phyloP scores from a whole-genome alignment of 306 rosid genomes.

The Parietaria judaica region DNA sequence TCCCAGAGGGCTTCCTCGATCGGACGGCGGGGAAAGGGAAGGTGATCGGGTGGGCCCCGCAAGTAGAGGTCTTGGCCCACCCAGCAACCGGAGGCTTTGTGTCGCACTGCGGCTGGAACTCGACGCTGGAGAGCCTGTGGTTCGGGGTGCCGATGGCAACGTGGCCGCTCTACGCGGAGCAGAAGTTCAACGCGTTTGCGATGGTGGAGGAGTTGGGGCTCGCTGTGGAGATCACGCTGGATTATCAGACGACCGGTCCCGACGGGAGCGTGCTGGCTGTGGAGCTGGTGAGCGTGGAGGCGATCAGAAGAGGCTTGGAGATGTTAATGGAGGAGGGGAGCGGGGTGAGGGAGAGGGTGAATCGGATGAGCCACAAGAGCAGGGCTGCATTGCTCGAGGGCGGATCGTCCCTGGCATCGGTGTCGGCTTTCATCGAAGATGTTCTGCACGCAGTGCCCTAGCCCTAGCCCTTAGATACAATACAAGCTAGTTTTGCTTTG shows the following conservation, averaged over 20 bases:
- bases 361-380: conserved; percentile 27
- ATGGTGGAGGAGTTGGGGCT: conserved; percentile 46
- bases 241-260: conserved; percentile 13
- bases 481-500: too few species aligned
- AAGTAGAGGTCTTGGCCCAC: conserved; percentile 42
- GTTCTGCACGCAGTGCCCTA: too few species aligned
- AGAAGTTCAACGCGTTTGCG: conserved; percentile 49
- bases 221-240: conserved; percentile 38
- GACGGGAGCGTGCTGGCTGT: conserved; percentile 6
- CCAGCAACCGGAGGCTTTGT: conserved; percentile 44
- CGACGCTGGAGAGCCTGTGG: conserved; percentile 61
- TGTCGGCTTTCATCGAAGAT: too few species aligned
- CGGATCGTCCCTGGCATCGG: conserved; percentile 27
- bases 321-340: conserved; percentile 26
- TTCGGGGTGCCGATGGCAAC: conserved; percentile 57
- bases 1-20: conserved; percentile 59
- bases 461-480: too few species aligned
- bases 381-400: conserved; percentile 26
- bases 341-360: conserved; percentile 32
- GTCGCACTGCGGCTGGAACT: conserved; percentile 72
- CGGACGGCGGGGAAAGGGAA: conserved; percentile 40
- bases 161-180: conserved; percentile 68
- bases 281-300: conserved; percentile 30
- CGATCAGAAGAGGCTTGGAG: conserved; percentile 34
- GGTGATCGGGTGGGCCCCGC: conserved; percentile 59